Evolutionary conservation across 1,284 basidiomycete genomes (phyloP).

Genomic region (Cryptococcus sp.): DNA sequence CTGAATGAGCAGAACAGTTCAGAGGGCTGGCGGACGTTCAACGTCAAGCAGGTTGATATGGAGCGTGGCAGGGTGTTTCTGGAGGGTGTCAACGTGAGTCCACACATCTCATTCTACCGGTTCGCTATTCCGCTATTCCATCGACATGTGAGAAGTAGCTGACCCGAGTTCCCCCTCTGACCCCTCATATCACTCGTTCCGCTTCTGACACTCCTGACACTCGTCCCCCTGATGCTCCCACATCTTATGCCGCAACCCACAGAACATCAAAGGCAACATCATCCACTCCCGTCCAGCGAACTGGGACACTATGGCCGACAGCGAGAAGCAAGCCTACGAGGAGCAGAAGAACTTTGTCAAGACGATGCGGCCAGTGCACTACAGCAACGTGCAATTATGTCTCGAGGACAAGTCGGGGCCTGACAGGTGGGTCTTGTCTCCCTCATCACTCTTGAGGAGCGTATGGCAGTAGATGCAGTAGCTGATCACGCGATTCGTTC

Average conservation of each 20-base stretch:
- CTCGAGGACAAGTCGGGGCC: conserved; percentile 34
- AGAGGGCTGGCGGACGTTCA: conserved; percentile 47
- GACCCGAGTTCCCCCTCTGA: background rate
- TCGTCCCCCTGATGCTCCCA: background rate
- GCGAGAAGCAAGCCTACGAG: conserved; percentile 26
- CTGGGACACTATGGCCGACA: conserved; percentile 25
- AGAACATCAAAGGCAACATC: conserved; percentile 42
- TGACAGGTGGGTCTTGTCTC: conserved; percentile 28
- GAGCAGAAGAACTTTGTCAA: conserved; percentile 35
- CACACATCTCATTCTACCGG: no score
- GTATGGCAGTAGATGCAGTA: background rate
- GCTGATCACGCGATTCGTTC: background rate
- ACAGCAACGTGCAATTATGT: conserved; percentile 51
- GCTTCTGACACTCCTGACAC: background rate
- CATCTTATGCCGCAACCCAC: background rate
- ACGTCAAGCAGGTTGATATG: conserved; percentile 44
- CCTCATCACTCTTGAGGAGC: background rate
- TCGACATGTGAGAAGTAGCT: background rate
- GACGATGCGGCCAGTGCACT: conserved; percentile 44
- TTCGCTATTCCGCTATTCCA: background rate
- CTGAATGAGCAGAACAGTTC: conserved; percentile 31
- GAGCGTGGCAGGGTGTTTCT: conserved; percentile 44
- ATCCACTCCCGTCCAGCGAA: conserved; percentile 36
- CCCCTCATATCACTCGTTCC: background rate
- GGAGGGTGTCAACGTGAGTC: conserved; percentile 44